Conservation (phyloP, 2,329 filamentous ascomycete genomes). For the Paraconiothyrium brasiliense region DNA sequence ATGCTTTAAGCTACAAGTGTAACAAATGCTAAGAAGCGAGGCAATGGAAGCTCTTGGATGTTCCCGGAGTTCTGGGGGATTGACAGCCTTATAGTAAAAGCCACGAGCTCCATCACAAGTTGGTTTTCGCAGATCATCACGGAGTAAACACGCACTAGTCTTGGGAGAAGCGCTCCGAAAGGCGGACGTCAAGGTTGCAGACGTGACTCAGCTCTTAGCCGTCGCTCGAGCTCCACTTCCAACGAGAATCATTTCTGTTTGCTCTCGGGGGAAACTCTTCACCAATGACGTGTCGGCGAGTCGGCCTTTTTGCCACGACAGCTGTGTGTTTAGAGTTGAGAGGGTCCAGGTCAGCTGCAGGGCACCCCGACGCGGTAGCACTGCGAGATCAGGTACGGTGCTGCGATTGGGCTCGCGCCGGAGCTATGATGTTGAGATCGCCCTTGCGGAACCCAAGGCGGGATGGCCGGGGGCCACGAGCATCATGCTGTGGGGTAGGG, state of each 20-base stretch:
- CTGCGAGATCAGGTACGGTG: conserved; percentile 40
- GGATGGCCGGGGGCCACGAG: conserved; percentile 33
- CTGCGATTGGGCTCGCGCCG: conserved; percentile 35
- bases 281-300: conserved; percentile 33
- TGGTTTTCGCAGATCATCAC: conserved; percentile 26
- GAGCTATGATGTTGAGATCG: conserved; percentile 40
- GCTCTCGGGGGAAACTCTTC: conserved; percentile 11
- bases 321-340: conserved; percentile 19
- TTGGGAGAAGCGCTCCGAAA: conserved; percentile 15
- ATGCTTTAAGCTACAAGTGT: conserved; percentile 16
- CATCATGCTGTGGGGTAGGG: conserved; percentile 21
- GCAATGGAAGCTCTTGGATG: conserved; percentile 13
- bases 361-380: conserved; percentile 22
- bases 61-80: conserved; percentile 21
- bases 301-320: conserved; percentile 8
- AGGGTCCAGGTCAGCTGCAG: conserved; percentile 27
- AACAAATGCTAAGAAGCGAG: conserved; percentile 20
- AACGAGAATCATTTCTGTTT: conserved; percentile 32
- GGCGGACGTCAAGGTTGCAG: conserved; percentile 32
- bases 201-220: conserved; percentile 25
- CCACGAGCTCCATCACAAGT: conserved; percentile 18
- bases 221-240: conserved; percentile 12
- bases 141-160: conserved; percentile 26
- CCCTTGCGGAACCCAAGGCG: conserved; percentile 29
- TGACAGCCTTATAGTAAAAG: conserved; percentile 23